phyloP scores from a whole-genome alignment of 164 flowering plant genomes.

The Aristolochia contorta region DNA sequence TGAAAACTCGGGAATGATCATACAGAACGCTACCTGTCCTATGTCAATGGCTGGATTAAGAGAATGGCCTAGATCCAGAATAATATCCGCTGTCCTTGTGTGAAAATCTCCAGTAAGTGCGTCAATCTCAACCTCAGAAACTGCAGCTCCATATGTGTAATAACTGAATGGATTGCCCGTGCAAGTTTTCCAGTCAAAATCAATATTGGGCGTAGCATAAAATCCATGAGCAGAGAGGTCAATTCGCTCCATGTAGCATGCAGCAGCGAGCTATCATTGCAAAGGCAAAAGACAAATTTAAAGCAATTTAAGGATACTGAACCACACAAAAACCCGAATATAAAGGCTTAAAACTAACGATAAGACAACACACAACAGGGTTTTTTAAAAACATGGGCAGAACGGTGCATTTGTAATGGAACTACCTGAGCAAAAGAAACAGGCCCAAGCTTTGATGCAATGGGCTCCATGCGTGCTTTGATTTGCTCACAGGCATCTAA shows the following conservation, averaged over 20 bases:
- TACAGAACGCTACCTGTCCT: constrained; percentile 59
- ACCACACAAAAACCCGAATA: too few relatives aligned
- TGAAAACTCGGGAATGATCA: not conserved
- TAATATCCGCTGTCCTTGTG: constrained; percentile 60
- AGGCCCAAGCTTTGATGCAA: constrained; percentile 42
- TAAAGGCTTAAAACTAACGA: too few relatives aligned
- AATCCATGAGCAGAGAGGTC: constrained; percentile 98
- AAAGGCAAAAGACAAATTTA: constrained; percentile 1
- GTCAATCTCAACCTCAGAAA: constrained; percentile 95
- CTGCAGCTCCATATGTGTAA: constrained; percentile 95
- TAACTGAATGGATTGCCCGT: constrained; percentile 76
- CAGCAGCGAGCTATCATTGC: constrained; percentile 38
- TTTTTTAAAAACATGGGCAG: too few relatives aligned
- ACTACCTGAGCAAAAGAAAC: constrained; percentile 79
- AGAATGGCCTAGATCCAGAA: constrained; percentile 89
- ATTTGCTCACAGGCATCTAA: constrained; percentile 98
- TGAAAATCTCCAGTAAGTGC: constrained; percentile 94
- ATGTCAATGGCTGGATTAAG: constrained; percentile 94
- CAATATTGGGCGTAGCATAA: constrained; percentile 72
- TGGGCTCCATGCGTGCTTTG: constrained; percentile 81
- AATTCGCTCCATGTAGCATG: constrained; percentile 69
- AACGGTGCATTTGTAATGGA: not conserved
- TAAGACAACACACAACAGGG: not conserved
- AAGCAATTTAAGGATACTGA: not conserved
- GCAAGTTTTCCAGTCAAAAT: constrained; percentile 80